Base-by-base conservation (phyloP, 768 basidiomycete genomes). In the Tylopilus subfusipes region DNA sequence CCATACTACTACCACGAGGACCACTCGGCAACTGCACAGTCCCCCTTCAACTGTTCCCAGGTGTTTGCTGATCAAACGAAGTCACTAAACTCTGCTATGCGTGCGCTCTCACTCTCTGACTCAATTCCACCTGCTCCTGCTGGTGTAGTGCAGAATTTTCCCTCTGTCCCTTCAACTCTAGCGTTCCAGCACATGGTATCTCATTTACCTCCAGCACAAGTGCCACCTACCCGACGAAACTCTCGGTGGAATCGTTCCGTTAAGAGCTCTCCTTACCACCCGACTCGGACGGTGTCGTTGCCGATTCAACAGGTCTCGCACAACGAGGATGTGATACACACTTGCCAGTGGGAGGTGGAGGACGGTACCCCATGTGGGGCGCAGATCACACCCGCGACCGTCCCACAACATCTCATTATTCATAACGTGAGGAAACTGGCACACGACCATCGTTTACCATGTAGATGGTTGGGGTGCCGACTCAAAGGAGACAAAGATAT, bases 381-480 rank as follows among this genome's bases (percentile, higher is more conserved):
- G 2, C 18, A 0, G 0, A 59, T 68, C 30, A 42, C 57, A 1
- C 6, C 4, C 7, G 0, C 9, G 19, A 11, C 0, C 0, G 12
- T 59, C 16, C 11, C 64, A 2, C 10, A 52, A 0, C 66, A 67
- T n/a, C 61, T 67, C 3, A 2, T 8, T 0, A 13, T 0, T 2
- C 66, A 67, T 2, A 49, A 48, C 0, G 12, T 67, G 31, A 31
- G 19, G 8, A 46, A 54, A 0, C 19, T 49, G 34, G 0, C 19
- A 8, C 30, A 31, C 21, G 0, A 36, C 1, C 0, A 2, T 11
- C 39, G 0, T 0, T 1, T 63, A 12, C 0, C 1, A 0, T 67
- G 66, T 13, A 18, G 16, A 22, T 66, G 65, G 65, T 1, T 2
- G 0, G 47, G 46, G 1, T 65, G 64, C 27, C 30, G 33, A 11